Evolutionary conservation across 2,329 filamentous ascomycete genomes (phyloP), one percentile per base, ranked within the genome.

Genomic region (Botrytis byssoidea): DNA sequence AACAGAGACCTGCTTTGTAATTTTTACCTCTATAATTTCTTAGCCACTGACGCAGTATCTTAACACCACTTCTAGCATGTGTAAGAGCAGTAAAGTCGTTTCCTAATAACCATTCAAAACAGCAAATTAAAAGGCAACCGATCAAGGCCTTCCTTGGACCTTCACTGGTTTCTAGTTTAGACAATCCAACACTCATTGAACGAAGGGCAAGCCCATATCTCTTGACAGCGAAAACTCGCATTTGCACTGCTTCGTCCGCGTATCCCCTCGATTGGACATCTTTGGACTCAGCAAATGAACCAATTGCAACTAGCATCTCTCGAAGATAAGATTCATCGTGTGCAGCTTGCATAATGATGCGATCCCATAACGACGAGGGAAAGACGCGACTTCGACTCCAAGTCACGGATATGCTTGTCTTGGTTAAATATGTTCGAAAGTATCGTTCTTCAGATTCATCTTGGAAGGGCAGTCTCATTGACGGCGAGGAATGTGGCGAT

Each of bases 261-360:
- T 44, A 57, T 0, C 59, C 71, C 25, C n/a, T 44, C 14, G 29
- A 25, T n/a, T 59, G 69, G 20, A 73, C 40, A 32, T 74, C 71
- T 57, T 65, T 51, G 29, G 73, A 73, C 35, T 60, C 66, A 16
- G 44, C 59, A 25, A 92, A 82, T 4, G 89, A 88, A 22, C 89
- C 89, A 10, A 92, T 83, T 7, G 90, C 90, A 35, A 91, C 85
- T n/a, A 91, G 88, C 29, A 89, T 88, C 78, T 91, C 88, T 20
- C 87, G 87, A 74, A 91, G 88, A 61, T 89, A 84, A 14, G 85
- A 82, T 77, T 90, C 87, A 2, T 84, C 83, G 74, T 91, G 87
- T 70, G 88, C 90, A 79, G 89, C 88, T 76, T 88, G 87, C n/a
- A 91, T 80, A 9, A 91, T 88, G 25, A 86, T 85, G 59, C 85